phyloP scores from a whole-genome alignment of 495 filamentous ascomycete species.

The Tuber microsphaerosporum region DNA sequence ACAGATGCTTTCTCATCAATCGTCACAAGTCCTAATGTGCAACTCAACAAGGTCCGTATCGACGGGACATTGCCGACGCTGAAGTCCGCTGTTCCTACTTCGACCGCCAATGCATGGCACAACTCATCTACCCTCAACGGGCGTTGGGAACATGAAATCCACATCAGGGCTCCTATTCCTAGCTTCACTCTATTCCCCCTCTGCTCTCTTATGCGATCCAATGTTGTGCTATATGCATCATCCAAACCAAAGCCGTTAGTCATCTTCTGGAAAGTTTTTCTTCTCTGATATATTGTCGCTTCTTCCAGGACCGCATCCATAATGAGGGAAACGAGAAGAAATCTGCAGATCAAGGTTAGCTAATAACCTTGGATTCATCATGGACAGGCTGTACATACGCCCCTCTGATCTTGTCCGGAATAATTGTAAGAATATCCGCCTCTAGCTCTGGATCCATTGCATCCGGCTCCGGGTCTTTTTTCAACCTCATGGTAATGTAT shows the following conservation, averaged over 20 bases:
- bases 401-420: not conserved
- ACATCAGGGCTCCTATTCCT: not conserved
- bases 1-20: not conserved
- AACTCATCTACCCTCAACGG: not conserved
- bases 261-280: not conserved
- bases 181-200: not conserved
- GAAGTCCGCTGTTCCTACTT: not conserved
- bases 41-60: not conserved
- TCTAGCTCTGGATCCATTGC: not conserved
- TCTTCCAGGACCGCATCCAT: not conserved
- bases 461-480: not conserved
- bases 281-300: not conserved
- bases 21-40: not conserved
- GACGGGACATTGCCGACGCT: not conserved
- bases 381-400: not conserved
- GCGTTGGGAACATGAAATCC: not conserved
- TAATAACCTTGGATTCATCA: not conserved
- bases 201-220: not conserved
- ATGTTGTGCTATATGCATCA: not conserved
- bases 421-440: not conserved
- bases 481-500: not conserved
- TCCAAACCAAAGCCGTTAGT: not conserved
- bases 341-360: not conserved
- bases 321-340: not conserved
- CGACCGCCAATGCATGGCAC: not conserved